Base-by-base conservation (phyloP, 176 grass and related monocot genomes). In the Thinopyrum elongatum region DNA sequence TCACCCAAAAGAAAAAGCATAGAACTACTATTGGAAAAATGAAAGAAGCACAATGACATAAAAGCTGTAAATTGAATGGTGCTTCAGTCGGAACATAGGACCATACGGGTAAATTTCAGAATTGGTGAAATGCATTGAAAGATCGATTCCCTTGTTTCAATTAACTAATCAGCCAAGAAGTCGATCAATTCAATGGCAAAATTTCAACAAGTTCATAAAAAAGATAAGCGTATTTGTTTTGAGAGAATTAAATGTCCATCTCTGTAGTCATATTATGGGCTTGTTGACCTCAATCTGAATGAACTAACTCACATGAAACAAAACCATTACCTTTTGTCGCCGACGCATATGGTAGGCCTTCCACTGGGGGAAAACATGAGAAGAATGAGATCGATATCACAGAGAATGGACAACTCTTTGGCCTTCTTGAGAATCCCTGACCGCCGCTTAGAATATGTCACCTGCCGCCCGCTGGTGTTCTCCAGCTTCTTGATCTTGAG, bases 401-500 rank as follows among this genome's bases (percentile, higher is more conserved):
- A 95, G 4, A 95, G 70, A n/a, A 95, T 95, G 21, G 93, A 92
- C 1, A 95, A 33, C 28, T 95, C 93, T 81, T 89, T 92, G 6
- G 93, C 93, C 78, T 95, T 95, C 81, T 95, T 95, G 33, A 95
- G 64, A 35, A 95, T 90, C 5, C 93, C 93, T 0, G 93, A 87
- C 58, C 91, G 63, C 4, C 93, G 85, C 14, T 95, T 95, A 2
- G 93, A 95, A 25, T 95, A 95, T 2, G 93, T 95, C 23, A 95
- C 86, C 5, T 92, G 88, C 39, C 88, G 71, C 12, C 90, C 91
- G 28, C 73, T 84, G 31, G 0, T 80, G 51, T 92, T 92, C 70
- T 95, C 93, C 88, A 95, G 49, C 59, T 88, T 92, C 77, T 95
- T 95, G 69, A 95, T 95, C 61, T 95, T 95, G 19, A 95, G 75